Base-by-base conservation (phyloP, 352 stramenopile genomes). In the Phytophthora pluvialis region DNA sequence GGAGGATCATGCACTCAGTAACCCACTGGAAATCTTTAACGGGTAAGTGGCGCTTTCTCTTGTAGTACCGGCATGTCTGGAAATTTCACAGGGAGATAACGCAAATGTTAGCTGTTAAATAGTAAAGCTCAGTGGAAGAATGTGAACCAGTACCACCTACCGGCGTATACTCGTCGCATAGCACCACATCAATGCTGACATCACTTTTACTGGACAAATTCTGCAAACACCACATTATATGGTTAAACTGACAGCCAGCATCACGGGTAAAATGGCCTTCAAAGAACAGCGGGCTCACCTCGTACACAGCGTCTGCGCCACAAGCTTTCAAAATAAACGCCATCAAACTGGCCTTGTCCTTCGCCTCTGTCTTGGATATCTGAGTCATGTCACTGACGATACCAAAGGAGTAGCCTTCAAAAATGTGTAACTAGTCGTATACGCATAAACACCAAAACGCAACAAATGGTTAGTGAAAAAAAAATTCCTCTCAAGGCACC, bases 11-110 rank as follows among this genome's bases (percentile, higher is more conserved):
- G 57, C 86, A 94, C 54, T 94, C 86, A 3, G 82, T 91, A 12
- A 92, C 79, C 86, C 86, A 94, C 31, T 83, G 72, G 26, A 91
- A 92, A n/a, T 73, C 81, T 56, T 89, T 90, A 28, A 90, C 64
- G 0, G 68, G 64, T 7, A 83, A 43, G 4, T 64, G 47, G 31
- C 76, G 70, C 9, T 68, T 84, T 48, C 51, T 67, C 25, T 70
- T 70, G 54, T 85, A 86, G 16, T 80, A 80, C 28, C 82, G 70
- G 44, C 82, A 91, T 13, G 70, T 75, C 85, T 93, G 43, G 4
- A 45, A 38, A n/a, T 38, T 32, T 51, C 1, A 29, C 3, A 42
- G 49, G 33, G 6, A 21, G 31, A 35, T 3, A 39, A 39, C 29
- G 40, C 11, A n/a, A 15, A 15, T 13, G 43, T 45, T 32, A 31